Base-by-base conservation (phyloP, 2,329 filamentous ascomycete species). In the Cadophora sp. region DNA sequence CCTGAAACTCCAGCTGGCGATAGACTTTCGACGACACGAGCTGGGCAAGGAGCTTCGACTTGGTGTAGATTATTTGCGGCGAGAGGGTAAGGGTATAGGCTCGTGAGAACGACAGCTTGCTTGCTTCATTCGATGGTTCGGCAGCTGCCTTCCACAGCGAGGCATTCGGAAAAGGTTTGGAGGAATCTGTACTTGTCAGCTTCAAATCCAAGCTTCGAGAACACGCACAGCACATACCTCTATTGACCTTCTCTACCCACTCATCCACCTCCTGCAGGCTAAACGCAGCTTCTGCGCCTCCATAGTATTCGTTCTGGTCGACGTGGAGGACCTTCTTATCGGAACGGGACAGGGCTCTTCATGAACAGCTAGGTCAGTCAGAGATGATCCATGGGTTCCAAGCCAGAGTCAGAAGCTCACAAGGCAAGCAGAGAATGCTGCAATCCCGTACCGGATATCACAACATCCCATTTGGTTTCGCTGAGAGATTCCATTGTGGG, bases 21-120 rank as follows among this genome's bases (percentile, higher is more conserved):
- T 95, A 95, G 14, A 94, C 91, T 73, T 90, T 91, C 7, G 95
- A 97, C 1, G 94, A 93, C n/a, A 98, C 92, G 18, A 98, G 87
- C 74, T 89, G 86, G 9, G 89, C 87, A 5, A 98, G 83, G 41
- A 98, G 84, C 71, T 87, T 84, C 2, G 94, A 97, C 63, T 90
- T 90, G 11, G 92, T 87, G 79, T 97, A 96, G 62, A 98, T 89
- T 70, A 97, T 83, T 75, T 96, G 92, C 7, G 96, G 94, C 22
- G 93, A 91, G 11, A 98, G 83, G 1, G 93, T 90, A 48, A 99
- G 80, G 45, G 90, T 93, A 78, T 98, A 98, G 36, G 91, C 85
- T 72, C 94, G 87, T 6, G 92, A 87, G 58, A 86, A 84, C 4
- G 83, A 83, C 33, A 93, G 81, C 67, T 83, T 82, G 47, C 77